Percentiles rank a stretch among this genome's conserved stretches.
phyloP scores from a whole-genome alignment of 2,329 filamentous ascomycete species.

The Penicillium olsonii region DNA sequence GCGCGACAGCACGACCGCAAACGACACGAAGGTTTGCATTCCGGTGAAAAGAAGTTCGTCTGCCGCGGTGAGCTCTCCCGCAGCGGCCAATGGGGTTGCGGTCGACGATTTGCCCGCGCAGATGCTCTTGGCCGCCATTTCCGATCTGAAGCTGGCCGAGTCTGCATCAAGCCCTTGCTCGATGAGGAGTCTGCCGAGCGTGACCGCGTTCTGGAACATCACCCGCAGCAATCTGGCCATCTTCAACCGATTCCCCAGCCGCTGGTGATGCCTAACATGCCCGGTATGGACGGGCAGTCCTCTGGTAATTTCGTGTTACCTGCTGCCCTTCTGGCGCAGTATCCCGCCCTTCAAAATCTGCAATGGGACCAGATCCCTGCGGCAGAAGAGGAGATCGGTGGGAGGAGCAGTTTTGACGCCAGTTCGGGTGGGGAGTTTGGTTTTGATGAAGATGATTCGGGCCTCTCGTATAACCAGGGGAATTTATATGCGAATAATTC shows the following conservation, averaged over 20 bases:
- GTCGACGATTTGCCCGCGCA: conserved; percentile 87
- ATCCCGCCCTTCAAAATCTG: conserved; percentile 86
- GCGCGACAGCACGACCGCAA: conserved; percentile 97
- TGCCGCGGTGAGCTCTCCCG: conserved; percentile 88
- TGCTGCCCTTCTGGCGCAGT: conserved; percentile 83
- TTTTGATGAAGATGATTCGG: conserved; percentile 46
- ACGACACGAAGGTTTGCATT: conserved; percentile 92
- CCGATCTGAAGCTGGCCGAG: conserved; percentile 88
- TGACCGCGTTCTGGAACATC: conserved; percentile 72
- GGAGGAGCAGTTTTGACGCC: conserved; percentile 54
- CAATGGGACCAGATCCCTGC: conserved; percentile 78
- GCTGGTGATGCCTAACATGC: conserved; percentile 64
- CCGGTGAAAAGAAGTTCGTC: conserved; percentile 97
- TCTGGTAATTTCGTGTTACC: conserved; percentile 71
- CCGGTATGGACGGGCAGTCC: conserved; percentile 60
- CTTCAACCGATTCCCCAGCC: conserved; percentile 59
- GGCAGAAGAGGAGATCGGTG: conserved; percentile 67
- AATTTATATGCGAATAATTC: conserved; percentile 32
- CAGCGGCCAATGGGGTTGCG: conserved; percentile 86
- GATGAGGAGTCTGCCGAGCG: conserved; percentile 89
- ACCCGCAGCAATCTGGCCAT: conserved; percentile 63
- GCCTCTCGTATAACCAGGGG: conserved; percentile 26
- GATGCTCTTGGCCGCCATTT: conserved; percentile 95
- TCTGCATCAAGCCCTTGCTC: conserved; percentile 95
- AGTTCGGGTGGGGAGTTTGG: conserved; percentile 47